Evolutionary conservation across 257 asterid species (phyloP).

Genomic region (Jacaranda copaia): DNA sequence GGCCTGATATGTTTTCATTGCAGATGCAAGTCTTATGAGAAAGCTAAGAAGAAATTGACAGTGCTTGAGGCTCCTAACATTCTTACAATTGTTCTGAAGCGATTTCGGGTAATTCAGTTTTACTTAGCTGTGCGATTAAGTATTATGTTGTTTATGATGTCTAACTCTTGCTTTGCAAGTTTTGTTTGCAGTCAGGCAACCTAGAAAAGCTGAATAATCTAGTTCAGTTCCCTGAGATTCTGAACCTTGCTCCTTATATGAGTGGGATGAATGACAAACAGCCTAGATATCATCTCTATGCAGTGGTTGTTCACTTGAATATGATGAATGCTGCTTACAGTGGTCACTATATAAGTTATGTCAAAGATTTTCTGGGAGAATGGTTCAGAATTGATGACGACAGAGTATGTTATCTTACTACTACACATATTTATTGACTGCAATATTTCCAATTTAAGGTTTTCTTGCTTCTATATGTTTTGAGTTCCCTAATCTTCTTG

Average conservation of each 20-base stretch:
- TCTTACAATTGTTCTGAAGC: slow-evolving; percentile 52
- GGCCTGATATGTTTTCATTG: slow-evolving; percentile 4
- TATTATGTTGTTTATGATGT: slow-evolving; percentile 12
- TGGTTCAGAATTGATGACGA: slow-evolving; percentile 61
- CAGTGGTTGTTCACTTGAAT: slow-evolving; percentile 60
- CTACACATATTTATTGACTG: neutral
- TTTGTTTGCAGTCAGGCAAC: slow-evolving; percentile 51
- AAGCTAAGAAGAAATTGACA: slow-evolving; percentile 54
- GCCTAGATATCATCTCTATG: slow-evolving; percentile 53
- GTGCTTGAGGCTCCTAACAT: slow-evolving; percentile 54
- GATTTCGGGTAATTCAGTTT: slow-evolving; percentile 50
- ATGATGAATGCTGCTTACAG: slow-evolving; percentile 50
- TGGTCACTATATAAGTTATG: slow-evolving; percentile 64
- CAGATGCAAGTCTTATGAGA: slow-evolving; percentile 62
- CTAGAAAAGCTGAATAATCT: slow-evolving; percentile 55
- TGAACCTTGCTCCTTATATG: slow-evolving; percentile 60
- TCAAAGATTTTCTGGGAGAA: slow-evolving; percentile 48
- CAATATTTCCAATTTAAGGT: slow-evolving; percentile 3
- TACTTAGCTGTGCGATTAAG: neutral
- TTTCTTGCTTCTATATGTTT: neutral
- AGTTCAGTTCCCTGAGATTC: slow-evolving; percentile 51
- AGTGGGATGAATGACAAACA: slow-evolving; percentile 49
- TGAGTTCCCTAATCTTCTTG: neutral
- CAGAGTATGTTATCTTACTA: slow-evolving; percentile 44
- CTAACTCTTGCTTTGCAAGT: slow-evolving; percentile 22